Conservation (phyloP, 805 yeast genomes). For the Lipomyces mesembrius region DNA sequence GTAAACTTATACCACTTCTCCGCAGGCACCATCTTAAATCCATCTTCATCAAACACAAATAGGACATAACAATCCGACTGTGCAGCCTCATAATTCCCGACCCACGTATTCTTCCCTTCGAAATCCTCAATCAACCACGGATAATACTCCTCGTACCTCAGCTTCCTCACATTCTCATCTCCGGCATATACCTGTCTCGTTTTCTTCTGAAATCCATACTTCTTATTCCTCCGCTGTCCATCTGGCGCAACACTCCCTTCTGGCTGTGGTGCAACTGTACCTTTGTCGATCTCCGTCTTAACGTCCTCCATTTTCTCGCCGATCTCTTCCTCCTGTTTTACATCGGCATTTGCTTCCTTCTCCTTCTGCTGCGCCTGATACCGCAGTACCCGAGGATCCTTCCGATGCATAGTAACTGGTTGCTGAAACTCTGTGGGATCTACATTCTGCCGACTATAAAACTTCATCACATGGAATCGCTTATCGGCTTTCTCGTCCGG, state of each 20-base stretch:
- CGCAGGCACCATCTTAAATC: conserved; percentile 92
- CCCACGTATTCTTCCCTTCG: conserved; percentile 92
- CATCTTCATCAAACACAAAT: conserved; percentile 80
- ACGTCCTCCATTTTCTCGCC: conserved; percentile 33
- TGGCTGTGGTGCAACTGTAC: conserved; percentile 39
- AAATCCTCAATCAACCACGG: conserved; percentile 99
- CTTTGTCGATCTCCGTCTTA: conserved; percentile 39
- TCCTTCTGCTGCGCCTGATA: conserved; percentile 61
- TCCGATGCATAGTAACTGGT: conserved; percentile 88
- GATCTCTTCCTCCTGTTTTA: conserved; percentile 24
- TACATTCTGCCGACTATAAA: conserved; percentile 72
- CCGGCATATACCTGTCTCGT: conserved; percentile 81
- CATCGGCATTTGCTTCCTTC: conserved; percentile 14
- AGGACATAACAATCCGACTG: conserved; percentile 85
- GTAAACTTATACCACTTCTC: conserved; percentile 94
- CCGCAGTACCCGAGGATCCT: conserved; percentile 90
- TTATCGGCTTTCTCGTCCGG: conserved; percentile 58
- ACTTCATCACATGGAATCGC: conserved; percentile 79
- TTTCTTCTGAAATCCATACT: conserved; percentile 67
- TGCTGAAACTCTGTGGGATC: conserved; percentile 73
- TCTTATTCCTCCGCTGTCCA: conserved; percentile 38
- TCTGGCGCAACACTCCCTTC: conserved; percentile 27
- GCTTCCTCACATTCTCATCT: conserved; percentile 79
- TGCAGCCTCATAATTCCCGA: conserved; percentile 92
- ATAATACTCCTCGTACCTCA: conserved; percentile 92